Base-by-base conservation (phyloP, 768 basidiomycete genomes). In the Calvatia gigantea region DNA sequence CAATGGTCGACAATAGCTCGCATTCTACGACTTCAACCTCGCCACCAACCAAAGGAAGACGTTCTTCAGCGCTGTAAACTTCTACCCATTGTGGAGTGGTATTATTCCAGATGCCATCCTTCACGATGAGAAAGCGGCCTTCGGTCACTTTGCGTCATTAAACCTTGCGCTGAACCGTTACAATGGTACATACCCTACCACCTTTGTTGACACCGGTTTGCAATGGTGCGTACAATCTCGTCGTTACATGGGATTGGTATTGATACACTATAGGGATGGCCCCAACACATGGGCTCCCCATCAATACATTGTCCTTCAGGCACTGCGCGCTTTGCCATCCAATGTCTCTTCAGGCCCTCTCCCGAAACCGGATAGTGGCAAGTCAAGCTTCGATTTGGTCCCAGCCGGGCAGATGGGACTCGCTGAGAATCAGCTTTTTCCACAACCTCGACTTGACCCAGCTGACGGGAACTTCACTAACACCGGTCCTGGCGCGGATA, bases 201-300 rank as follows among this genome's bases (percentile, higher is more conserved):
- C 90, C 0, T 91, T 96, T 61, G 63, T 92, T 8, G 77, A 83
- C 57, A 86, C 85, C 0, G 91, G 92, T 9, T 74, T 85, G 59
- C 91, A 96, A 73, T 96, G 94, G 91, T 86, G 56, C 35, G 70
- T 61, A 4, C 6, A 19, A 27, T 25, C 4, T 42, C 5, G 25
- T 14, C 17, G 19, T 5, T 21, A 11, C 11, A 42, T 42, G 41
- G 25, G 7, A 11, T 23, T 42, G 3, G 25, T 35, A 32, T n/a
- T 46, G n/a, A 46, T 25, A 12, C 15, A 19, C 38, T 32, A 15
- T 48, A 88, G 86, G 89, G 89, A 91, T 64, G 81, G 86, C 23
- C 92, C 93, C n/a, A 94, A 94, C 63, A 69, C 86, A 1, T 97
- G 92, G 93, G 90, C 91, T 15, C 87, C 89, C 7, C 88, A 91